Evolutionary conservation across 1,139 yeast genomes (phyloP).

Genomic region (Sugiyamaella paludigena): DNA sequence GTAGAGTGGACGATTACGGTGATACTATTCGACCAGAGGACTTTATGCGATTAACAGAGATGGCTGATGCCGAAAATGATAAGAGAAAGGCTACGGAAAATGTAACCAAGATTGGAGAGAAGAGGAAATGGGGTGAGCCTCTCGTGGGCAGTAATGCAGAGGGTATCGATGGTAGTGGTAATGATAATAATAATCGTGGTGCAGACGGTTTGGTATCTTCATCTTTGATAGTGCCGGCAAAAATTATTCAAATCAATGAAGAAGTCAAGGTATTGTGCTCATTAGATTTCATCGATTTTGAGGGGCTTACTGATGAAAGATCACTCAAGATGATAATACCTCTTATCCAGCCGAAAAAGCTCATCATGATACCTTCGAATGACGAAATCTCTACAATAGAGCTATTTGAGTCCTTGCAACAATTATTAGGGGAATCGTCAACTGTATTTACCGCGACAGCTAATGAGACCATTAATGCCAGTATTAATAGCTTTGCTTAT

Average conservation of each 20-base stretch:
- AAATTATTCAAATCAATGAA: constrained; percentile 40
- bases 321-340: constrained; percentile 79
- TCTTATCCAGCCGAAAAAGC: constrained; percentile 72
- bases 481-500: constrained; percentile 62
- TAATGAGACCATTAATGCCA: constrained; percentile 51
- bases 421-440: constrained; percentile 16
- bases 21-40: constrained; percentile 63
- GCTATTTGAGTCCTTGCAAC: constrained; percentile 18
- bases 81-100: constrained; percentile 18
- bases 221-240: constrained; percentile 48
- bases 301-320: constrained; percentile 82
- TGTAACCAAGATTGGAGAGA: constrained; percentile 40
- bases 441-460: constrained; percentile 38
- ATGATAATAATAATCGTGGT: constrained; percentile 16
- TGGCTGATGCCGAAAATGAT: constrained; percentile 18
- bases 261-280: constrained; percentile 63
- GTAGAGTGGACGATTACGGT: constrained; percentile 83
- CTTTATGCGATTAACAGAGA: constrained; percentile 43
- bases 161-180: not conserved
- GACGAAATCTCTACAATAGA: constrained; percentile 7
- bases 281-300: constrained; percentile 72
- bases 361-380: constrained; percentile 47
- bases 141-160: constrained; percentile 25
- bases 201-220: constrained; percentile 43
- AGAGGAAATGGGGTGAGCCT: constrained; percentile 40